Conservation (phyloP, 306 rosid species). For the Prunus fruticosa region DNA sequence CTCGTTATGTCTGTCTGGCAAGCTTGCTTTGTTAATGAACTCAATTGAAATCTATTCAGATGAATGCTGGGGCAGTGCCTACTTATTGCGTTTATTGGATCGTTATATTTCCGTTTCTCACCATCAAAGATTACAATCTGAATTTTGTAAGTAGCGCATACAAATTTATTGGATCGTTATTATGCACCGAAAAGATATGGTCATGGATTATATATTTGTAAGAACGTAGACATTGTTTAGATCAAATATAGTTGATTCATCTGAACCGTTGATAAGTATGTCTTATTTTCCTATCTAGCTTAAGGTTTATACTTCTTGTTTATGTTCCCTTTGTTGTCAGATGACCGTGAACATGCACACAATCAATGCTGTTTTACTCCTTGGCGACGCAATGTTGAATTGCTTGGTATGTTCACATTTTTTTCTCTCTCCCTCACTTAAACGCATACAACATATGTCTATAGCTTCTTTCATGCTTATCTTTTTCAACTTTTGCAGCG, state of each 20-base stretch:
- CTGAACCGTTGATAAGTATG: not conserved
- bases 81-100: conserved; percentile 64
- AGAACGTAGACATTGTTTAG: not conserved
- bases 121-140: conserved; percentile 48
- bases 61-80: conserved; percentile 70
- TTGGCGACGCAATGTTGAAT: conserved; percentile 73
- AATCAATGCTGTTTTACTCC: conserved; percentile 61
- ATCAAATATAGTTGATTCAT: not conserved
- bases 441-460: not conserved
- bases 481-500: conserved; percentile 44
- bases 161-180: too few relatives aligned
- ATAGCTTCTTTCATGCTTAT: conserved; percentile 21
- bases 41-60: conserved; percentile 27
- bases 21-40: not conserved
- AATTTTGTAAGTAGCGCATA: conserved; percentile 46
- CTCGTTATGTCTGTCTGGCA: not conserved
- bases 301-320: not conserved
- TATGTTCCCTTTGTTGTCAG: conserved; percentile 39
- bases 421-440: conserved; percentile 5
- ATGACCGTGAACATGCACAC: conserved; percentile 71
- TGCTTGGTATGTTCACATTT: conserved; percentile 49
- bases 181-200: not conserved
- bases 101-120: conserved; percentile 64
- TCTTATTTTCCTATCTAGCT: not conserved
- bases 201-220: too few relatives aligned